Base-by-base conservation (phyloP, 2,329 filamentous ascomycete genomes). In the Curvularia sp. region DNA sequence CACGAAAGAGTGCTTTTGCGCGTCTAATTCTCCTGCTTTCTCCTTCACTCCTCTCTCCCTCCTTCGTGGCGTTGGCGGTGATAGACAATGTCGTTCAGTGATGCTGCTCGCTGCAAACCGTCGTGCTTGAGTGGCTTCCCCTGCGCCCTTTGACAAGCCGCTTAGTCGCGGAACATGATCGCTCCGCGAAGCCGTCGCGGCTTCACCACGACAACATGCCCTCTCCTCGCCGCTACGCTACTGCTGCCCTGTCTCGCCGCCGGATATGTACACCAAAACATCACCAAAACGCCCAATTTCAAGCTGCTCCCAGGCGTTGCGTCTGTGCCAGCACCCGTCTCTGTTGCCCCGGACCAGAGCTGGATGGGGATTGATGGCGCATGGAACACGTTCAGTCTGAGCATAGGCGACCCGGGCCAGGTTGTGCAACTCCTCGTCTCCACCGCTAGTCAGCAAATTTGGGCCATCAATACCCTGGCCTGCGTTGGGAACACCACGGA, bases 341-440 rank as follows among this genome's bases (percentile, higher is more conserved):
- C 61, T 9, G 72, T 79, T 36, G 60, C 70, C 28, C 76, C 77
- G 9, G 69, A 74, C 38, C 76, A 79, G 64, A 68, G 72, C 53
- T 79, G 74, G 74, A 64, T 68, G 47, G 76, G 76, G 19, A 76
- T 78, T 55, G 72, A 77, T 55, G 71, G 75, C 49, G 39, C 61
- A 61, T 93, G 90, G 90, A 92, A 89, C 15, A 86, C 88, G 6
- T 86, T 91, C 63, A 81, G 80, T 12, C 80, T 93, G 59, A 84
- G 79, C 66, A 81, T 84, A 19, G 87, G 87, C 49, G 79, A 77
- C 7, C 84, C 85, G 13, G 72, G 75, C 23, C 83, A 86, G 68
- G 76, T 78, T 54, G 78, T 87, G 32, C 83, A 84, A 63, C 81
- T 87, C 49, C 79, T 85, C 12, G 81, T 88, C 50, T 91, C 88